Percentiles rank a stretch among this genome's conserved stretches.
These are phyloP conservation scores for Arthrinium phaeospermum DNA, from an alignment of 2,329 filamentous ascomycete genomes.

Conservation along the genomic window DNA sequence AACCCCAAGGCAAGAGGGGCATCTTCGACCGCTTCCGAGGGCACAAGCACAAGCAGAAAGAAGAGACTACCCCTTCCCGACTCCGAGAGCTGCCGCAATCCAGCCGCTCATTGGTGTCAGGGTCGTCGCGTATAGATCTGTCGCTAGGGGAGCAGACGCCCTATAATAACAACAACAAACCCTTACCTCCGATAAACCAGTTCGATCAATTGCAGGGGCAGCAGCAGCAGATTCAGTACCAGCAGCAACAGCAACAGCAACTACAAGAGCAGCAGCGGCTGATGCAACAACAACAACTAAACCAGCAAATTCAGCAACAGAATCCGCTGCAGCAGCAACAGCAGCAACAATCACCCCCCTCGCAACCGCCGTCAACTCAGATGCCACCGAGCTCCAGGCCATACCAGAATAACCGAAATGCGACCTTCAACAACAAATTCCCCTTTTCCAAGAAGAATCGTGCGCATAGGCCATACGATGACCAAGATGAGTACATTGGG, in stretches of 20 bases:
- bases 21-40: conserved; percentile 57
- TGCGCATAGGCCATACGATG: conserved; percentile 53
- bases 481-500: conserved; percentile 63
- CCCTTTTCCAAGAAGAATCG: conserved; percentile 65
- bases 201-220: conserved; percentile 29
- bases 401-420: conserved; percentile 41
- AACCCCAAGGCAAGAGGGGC: conserved; percentile 50
- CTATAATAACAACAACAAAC: conserved; percentile 42
- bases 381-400: conserved; percentile 2
- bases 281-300: not conserved
- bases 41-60: conserved; percentile 60
- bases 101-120: conserved; percentile 57
- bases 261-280: not conserved
- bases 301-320: not conserved
- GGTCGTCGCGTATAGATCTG: conserved; percentile 55
- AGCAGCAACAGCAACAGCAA: not conserved
- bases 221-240: conserved; percentile 5
- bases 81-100: conserved; percentile 58
- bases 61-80: conserved; percentile 50
- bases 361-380: not conserved
- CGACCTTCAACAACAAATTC: conserved; percentile 67
- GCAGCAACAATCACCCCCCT: not conserved
- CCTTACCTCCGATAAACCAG: conserved; percentile 36
- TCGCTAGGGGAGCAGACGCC: conserved; percentile 46
- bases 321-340: not conserved